These are phyloP conservation scores for Pichia ethanolica DNA, from an alignment of 805 yeast species.

Conservation along the genomic window DNA sequence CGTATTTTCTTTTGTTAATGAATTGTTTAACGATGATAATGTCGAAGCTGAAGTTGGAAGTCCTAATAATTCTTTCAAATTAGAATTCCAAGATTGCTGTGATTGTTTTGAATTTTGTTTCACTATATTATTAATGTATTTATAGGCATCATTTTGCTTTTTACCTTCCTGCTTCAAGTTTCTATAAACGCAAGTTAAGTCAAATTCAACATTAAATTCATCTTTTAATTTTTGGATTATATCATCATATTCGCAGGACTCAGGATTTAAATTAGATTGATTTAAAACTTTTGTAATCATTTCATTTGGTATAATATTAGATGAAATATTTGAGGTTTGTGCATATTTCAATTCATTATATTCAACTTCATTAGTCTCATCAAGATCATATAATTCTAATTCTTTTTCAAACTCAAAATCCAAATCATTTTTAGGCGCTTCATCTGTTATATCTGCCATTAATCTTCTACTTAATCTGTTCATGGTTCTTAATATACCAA, in stretches of 20 bases:
- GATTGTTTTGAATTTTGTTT: constrained; percentile 49
- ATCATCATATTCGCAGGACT: constrained; percentile 20
- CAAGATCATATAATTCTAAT: constrained; percentile 44
- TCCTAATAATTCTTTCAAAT: constrained; percentile 8
- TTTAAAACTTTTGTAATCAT: constrained; percentile 11
- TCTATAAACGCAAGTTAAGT: constrained; percentile 19
- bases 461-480: constrained; percentile 78
- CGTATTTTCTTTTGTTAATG: constrained; percentile 1
- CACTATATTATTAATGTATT: constrained; percentile 41
- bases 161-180: constrained; percentile 20
- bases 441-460: constrained; percentile 49
- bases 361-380: constrained; percentile 38
- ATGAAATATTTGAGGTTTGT: constrained; percentile 22
- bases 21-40: neutral
- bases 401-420: constrained; percentile 37
- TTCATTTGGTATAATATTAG: constrained; percentile 21
- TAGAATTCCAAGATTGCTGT: constrained; percentile 36
- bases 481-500: constrained; percentile 78
- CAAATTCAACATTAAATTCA: constrained; percentile 18
- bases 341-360: constrained; percentile 41
- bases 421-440: constrained; percentile 30
- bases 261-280: constrained; percentile 25
- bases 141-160: constrained; percentile 36
- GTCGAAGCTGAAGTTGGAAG: constrained; percentile 5
- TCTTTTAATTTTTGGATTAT: constrained; percentile 17